Evolutionary conservation across 2,329 filamentous ascomycete genomes (phyloP), one percentile per base, ranked within the genome.

Genomic region (Ceratocystis cubensis): DNA sequence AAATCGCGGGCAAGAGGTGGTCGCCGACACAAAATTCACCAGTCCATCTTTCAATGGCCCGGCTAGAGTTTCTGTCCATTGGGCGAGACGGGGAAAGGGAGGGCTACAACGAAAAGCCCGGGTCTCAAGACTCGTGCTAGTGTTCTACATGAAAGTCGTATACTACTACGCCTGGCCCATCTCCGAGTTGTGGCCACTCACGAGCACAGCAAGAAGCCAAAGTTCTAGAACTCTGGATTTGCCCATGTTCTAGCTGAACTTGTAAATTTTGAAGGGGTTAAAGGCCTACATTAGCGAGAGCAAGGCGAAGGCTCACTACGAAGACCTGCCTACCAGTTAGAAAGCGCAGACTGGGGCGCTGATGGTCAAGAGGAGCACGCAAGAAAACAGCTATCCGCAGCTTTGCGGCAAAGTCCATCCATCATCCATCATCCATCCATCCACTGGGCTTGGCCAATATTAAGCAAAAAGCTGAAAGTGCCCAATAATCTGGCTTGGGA

Each of bases 211-310:
- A 13, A 30, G 10, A 28, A 28, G 22, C 28, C 25, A 15, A 30
- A 6, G 20, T 57, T 57, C 53, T 57, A 57, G 53, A 57, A 57
- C 53, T 17, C 15, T 33, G 5, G 53, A 33, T 8, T 8, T 17
- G 10, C 25, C 30, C 22, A 30, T 28, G 8, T 28, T 57, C 22
- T 20, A 57, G 22, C 53, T 57, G 22, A 57, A 57, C 5, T 6
- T 22, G 22, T 28, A 33, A 30, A 33, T 28, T 28, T 15, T 33
- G 53, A 30, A 57, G 53, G 53, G 53, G 53, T 57, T 57, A 57
- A 57, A 57, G 7, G 30, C 53, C 53, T 28, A 30, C 53, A 57
- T 57, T 57, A 57, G 53, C 53, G 53, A 57, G 28, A 30, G 28
- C 15, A 22, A 57, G 53, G 22, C 53, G 22, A 33, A 17, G 53